These are phyloP conservation scores for Avena atlantica DNA, from an alignment of 176 grass and related monocot species.

Conservation along the genomic window DNA sequence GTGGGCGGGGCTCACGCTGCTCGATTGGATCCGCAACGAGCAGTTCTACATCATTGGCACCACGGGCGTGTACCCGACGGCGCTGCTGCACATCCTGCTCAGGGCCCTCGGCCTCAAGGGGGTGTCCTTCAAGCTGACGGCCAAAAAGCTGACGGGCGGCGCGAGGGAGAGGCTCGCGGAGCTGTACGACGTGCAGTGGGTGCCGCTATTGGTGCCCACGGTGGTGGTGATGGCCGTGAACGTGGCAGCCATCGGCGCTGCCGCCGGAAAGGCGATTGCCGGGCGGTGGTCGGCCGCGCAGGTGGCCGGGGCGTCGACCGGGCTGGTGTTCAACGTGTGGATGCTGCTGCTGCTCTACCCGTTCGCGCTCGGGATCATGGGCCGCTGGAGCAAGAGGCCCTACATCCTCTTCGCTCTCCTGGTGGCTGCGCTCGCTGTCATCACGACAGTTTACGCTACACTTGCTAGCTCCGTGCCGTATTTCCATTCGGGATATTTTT, in stretches of 20 bases:
- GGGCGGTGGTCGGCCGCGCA: constrained; percentile 8
- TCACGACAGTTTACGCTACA: not conserved
- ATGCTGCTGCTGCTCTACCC: constrained; percentile 26
- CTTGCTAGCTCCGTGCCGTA: not conserved
- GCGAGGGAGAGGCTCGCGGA: not conserved
- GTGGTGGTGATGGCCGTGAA: constrained; percentile 17
- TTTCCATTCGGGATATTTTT: not conserved
- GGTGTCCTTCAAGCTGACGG: not conserved
- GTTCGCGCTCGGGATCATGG: constrained; percentile 30
- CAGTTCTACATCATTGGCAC: constrained; percentile 26
- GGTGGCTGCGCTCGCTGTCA: not conserved
- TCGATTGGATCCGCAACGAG: constrained; percentile 14
- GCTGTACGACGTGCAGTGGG: constrained; percentile 13
- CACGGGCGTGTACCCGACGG: constrained; percentile 29
- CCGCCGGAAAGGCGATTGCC: not conserved
- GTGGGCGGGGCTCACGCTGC: constrained; percentile 1
- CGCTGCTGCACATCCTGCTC: constrained; percentile 9
- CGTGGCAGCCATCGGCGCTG: constrained; percentile 13
- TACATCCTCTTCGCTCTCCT: constrained; percentile 8
- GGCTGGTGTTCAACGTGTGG: constrained; percentile 1
- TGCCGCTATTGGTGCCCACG: not conserved
- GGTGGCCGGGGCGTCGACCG: not conserved
- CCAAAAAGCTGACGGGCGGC: constrained; percentile 9
- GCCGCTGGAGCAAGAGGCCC: constrained; percentile 10
- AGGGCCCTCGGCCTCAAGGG: constrained; percentile 17